A percentile compares a stretch with the other conserved stretches of the same genome.
Conservation (phyloP, 306 rosid species). For the Dalbergia cochinchinensis region DNA sequence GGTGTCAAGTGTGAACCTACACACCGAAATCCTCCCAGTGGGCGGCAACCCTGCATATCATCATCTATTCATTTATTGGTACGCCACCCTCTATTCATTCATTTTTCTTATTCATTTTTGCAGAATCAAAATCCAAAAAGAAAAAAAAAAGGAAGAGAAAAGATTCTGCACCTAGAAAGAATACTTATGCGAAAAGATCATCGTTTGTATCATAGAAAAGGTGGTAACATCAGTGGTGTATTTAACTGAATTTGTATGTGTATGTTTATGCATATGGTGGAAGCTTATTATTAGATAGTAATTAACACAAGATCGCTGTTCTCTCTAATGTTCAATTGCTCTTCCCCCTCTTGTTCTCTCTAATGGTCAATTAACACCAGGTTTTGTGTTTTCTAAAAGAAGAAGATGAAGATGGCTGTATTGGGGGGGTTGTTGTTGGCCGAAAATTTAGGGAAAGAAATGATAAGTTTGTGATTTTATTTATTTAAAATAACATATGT, state of each 20-base stretch:
- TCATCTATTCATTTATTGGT: neutral
- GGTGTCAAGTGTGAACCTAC: constrained; percentile 27
- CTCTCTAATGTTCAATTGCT: constrained; percentile 4
- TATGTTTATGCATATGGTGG: constrained; percentile 37
- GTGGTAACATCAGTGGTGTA: neutral
- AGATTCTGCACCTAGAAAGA: neutral
- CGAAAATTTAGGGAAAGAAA: no score
- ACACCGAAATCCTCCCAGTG: constrained; percentile 17
- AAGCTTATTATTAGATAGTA: neutral
- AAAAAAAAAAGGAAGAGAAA: neutral
- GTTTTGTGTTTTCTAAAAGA: no score
- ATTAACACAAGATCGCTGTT: neutral
- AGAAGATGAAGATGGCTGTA: no score
- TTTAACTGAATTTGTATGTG: neutral
- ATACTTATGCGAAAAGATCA: neutral
- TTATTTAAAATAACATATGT: no score
- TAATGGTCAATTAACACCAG: no score
- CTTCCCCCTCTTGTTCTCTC: no score
- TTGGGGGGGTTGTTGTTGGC: no score
- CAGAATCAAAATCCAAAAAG: constrained; percentile 1
- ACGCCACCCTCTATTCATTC: neutral
- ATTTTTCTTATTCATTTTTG: neutral
- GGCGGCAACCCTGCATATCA: constrained; percentile 20
- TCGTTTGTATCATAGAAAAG: neutral
- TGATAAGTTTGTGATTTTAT: no score